Conservation (phyloP, 2,329 filamentous ascomycete genomes). For the Thelonectria olida region DNA sequence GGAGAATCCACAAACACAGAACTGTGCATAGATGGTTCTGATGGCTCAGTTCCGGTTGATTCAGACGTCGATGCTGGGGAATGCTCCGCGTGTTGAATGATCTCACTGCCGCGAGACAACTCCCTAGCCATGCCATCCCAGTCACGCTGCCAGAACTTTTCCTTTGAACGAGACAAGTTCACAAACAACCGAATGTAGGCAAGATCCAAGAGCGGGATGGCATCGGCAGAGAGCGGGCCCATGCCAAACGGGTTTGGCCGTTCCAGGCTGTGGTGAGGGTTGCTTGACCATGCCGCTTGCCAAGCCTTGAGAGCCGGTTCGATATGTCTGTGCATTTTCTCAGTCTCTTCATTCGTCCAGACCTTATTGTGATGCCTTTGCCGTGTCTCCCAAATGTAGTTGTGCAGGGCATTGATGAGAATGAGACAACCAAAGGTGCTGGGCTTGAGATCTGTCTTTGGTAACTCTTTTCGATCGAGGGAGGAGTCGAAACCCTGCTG, state of each 20-base stretch:
- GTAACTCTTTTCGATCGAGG: slow-evolving; percentile 50
- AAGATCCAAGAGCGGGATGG: slow-evolving; percentile 88
- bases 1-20: slow-evolving; percentile 62
- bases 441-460: slow-evolving; percentile 74
- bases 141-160: slow-evolving; percentile 93
- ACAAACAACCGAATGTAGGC: slow-evolving; percentile 94
- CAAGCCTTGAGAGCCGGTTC: slow-evolving; percentile 93
- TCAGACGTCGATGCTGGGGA: slow-evolving; percentile 63
- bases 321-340: slow-evolving; percentile 95
- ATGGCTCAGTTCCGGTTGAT: slow-evolving; percentile 53
- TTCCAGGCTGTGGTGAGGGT: slow-evolving; percentile 84
- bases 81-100: slow-evolving; percentile 76
- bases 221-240: slow-evolving; percentile 86
- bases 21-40: slow-evolving; percentile 57
- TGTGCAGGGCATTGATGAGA: slow-evolving; percentile 93
- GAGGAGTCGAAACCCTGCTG: slow-evolving; percentile 27
- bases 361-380: slow-evolving; percentile 87
- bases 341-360: slow-evolving; percentile 92
- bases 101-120: slow-evolving; percentile 79
- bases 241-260: slow-evolving; percentile 84
- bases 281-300: slow-evolving; percentile 91
- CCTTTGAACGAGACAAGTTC: slow-evolving; percentile 90
- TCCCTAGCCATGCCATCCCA: slow-evolving; percentile 93
- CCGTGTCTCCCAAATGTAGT: slow-evolving; percentile 97
- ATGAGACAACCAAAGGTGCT: slow-evolving; percentile 94